Conservation (phyloP, 2,329 filamentous ascomycete species). For the Tolypocladium tundrense region DNA sequence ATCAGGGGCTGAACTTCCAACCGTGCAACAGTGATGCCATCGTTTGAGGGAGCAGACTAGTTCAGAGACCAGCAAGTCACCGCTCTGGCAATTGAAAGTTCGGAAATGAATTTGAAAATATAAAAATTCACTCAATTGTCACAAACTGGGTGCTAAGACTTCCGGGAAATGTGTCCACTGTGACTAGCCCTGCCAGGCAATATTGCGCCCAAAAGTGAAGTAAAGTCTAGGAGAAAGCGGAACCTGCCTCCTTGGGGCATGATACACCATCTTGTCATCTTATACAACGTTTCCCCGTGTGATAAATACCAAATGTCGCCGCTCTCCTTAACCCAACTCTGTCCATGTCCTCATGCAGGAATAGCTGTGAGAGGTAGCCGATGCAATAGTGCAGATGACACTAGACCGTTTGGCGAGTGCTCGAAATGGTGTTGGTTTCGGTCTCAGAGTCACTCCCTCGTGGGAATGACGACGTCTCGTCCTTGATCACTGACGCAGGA, state of each 20-base stretch:
- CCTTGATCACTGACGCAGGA: conserved; percentile 12
- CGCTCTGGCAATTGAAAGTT: too few species aligned
- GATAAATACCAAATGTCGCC: background rate
- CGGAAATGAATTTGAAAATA: too few species aligned
- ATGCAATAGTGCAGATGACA: background rate
- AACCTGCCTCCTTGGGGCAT: background rate
- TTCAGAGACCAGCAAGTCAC: too few species aligned
- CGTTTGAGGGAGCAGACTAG: too few species aligned
- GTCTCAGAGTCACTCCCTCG: conserved; percentile 27
- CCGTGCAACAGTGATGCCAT: too few species aligned
- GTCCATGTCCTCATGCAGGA: too few species aligned
- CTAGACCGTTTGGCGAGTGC: conserved; percentile 10
- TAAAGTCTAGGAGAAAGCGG: background rate
- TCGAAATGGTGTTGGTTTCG: conserved; percentile 22
- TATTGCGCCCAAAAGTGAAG: background rate
- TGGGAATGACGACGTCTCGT: conserved; percentile 15
- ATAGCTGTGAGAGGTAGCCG: background rate
- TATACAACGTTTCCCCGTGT: background rate
- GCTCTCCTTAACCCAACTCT: background rate
- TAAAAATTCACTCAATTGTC: background rate
- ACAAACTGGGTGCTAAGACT: background rate
- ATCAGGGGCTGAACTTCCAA: too few species aligned
- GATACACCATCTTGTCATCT: background rate
- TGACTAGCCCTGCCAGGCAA: background rate
- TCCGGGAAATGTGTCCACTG: background rate